phyloP scores from a whole-genome alignment of 441 rosid genomes.

The Arabidopsis hybrid region DNA sequence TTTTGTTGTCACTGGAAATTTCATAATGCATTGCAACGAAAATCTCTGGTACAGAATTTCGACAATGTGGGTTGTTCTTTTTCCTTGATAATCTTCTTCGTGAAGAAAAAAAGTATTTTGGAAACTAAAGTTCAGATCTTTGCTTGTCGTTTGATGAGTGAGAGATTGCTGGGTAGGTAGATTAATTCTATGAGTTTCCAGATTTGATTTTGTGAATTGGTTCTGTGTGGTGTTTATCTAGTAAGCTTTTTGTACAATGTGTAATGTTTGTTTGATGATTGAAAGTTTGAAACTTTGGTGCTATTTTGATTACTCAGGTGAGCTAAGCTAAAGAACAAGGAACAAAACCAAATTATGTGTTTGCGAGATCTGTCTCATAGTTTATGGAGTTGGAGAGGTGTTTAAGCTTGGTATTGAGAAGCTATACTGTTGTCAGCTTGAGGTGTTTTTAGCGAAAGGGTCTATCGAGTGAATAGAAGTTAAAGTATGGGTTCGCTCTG shows the following conservation, averaged over 20 bases:
- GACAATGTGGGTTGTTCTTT: conserved; percentile 19
- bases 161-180: neutral
- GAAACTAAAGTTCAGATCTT: conserved; percentile 28
- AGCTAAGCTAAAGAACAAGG: conserved; percentile 22
- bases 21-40: conserved; percentile 21
- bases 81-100: conserved; percentile 1
- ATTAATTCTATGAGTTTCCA: conserved; percentile 7
- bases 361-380: neutral
- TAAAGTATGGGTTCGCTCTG: conserved; percentile 92
- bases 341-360: conserved; percentile 16
- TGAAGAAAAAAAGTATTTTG: neutral
- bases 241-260: conserved; percentile 15
- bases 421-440: neutral
- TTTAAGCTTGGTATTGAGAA: conserved; percentile 13
- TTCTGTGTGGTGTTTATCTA: conserved; percentile 16
- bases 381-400: conserved; percentile 28
- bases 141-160: conserved; percentile 10
- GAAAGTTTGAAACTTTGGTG: conserved; percentile 31
- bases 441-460: neutral
- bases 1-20: conserved; percentile 7
- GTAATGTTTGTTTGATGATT: conserved; percentile 8
- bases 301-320: conserved; percentile 33
- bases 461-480: neutral
- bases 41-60: conserved; percentile 11
- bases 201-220: conserved; percentile 23